Percentiles rank a stretch among this genome's conserved stretches.
Evolutionary conservation across 2,329 filamentous ascomycete species (phyloP).

Genomic region (Calonectria leucothoes): DNA sequence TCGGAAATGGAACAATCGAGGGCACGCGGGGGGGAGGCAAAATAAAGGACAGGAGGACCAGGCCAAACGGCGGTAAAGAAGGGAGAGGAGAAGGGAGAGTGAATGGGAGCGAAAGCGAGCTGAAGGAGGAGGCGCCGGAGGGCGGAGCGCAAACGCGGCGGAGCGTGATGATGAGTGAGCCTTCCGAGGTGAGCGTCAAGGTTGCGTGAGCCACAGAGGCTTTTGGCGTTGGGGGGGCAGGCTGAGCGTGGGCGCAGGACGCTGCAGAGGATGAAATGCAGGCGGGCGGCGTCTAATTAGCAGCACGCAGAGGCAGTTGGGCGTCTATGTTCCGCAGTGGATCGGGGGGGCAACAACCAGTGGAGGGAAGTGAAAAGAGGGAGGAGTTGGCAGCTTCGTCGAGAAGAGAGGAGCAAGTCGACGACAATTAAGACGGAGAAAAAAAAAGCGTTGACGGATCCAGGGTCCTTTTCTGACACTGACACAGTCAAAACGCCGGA

Average conservation of each 20-base stretch:
- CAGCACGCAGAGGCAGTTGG: conserved; percentile 5
- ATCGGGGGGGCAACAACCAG: not conserved
- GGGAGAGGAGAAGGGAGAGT: conserved; percentile 8
- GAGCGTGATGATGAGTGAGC: conserved; percentile 23
- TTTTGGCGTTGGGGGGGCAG: conserved; percentile 1
- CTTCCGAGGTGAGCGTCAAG: conserved; percentile 12
- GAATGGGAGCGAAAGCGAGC: conserved; percentile 7
- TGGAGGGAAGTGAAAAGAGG: not conserved
- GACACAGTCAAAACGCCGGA: conserved; percentile 12
- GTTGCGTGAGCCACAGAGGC: conserved; percentile 22
- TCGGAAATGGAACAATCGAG: not conserved
- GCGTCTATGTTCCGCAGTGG: conserved; percentile 11
- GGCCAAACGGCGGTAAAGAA: conserved; percentile 28
- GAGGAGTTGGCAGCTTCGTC: not conserved
- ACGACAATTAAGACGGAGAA: not conserved
- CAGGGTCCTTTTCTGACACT: not conserved
- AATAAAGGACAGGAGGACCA: conserved; percentile 10
- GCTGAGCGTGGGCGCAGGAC: conserved; percentile 23
- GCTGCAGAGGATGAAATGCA: not conserved
- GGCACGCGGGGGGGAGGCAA: not conserved
- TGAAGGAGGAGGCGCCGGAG: conserved; percentile 25
- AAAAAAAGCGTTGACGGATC: not conserved
- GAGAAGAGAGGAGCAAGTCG: not conserved
- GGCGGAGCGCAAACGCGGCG: conserved; percentile 23
- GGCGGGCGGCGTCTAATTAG: conserved; percentile 13